Evolutionary conservation across 352 stramenopile genomes (phyloP).

Genomic region (Globisporangium barbulae): DNA sequence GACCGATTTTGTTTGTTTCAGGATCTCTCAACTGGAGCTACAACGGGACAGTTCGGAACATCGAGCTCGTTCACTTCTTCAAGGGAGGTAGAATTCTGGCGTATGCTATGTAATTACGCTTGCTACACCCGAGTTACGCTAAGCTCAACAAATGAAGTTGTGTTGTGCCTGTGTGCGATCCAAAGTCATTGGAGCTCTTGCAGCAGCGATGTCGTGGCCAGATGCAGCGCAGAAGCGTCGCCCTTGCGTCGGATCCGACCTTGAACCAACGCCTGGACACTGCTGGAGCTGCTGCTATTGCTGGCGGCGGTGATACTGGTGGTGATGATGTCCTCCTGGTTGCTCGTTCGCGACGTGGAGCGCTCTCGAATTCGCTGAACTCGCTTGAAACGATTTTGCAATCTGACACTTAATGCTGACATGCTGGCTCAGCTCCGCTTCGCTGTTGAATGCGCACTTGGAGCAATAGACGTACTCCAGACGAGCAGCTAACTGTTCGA

Average conservation of each 20-base stretch:
- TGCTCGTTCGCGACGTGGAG: neutral
- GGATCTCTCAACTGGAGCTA: too few relatives aligned
- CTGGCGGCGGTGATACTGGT: too few relatives aligned
- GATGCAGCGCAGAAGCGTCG: slow-evolving; percentile 18
- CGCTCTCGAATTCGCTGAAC: neutral
- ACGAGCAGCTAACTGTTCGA: neutral
- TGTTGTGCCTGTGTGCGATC: too few relatives aligned
- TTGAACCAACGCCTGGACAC: slow-evolving; percentile 21
- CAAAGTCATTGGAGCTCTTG: too few relatives aligned
- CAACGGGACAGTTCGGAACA: too few relatives aligned
- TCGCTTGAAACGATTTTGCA: slow-evolving; percentile 30
- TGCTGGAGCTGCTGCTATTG: neutral
- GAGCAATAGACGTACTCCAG: slow-evolving; percentile 46
- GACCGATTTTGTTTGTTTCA: too few relatives aligned
- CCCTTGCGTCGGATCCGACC: slow-evolving; percentile 31
- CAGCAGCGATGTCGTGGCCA: neutral
- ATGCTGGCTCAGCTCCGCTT: slow-evolving; percentile 31
- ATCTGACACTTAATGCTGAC: slow-evolving; percentile 29
- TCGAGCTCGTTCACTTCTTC: too few relatives aligned
- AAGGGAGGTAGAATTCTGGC: too few relatives aligned
- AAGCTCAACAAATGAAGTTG: too few relatives aligned
- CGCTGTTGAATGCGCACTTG: slow-evolving; percentile 23
- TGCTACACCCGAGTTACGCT: too few relatives aligned
- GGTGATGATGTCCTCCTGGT: neutral
- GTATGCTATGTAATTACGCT: too few relatives aligned